These are phyloP conservation scores for Nepenthes mirabilis DNA, from an alignment of 148 eudicot species.

Conservation along the genomic window DNA sequence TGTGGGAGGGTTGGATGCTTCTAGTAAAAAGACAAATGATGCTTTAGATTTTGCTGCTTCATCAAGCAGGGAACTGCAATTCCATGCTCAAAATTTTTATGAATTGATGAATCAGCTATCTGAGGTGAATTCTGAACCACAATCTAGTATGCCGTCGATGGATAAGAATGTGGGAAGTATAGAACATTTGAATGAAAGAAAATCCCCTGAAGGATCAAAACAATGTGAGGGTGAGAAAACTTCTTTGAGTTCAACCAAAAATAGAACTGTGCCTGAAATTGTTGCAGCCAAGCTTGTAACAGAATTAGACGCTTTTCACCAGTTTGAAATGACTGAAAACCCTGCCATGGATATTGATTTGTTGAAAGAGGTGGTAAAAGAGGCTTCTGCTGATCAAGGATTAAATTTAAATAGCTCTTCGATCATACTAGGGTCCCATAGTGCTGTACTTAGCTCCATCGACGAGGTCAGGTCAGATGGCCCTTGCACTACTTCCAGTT, in stretches of 20 bases:
- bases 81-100: constrained; percentile 1
- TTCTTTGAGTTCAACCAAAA: no score
- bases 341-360: no score
- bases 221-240: no score
- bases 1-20: constrained; percentile 4
- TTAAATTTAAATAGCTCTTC: constrained; percentile 1
- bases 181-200: no score
- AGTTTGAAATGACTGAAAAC: no score
- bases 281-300: no score
- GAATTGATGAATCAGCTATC: constrained; percentile 7
- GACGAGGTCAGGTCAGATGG: constrained; percentile 12
- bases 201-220: no score
- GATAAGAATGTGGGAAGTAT: constrained; percentile 6
- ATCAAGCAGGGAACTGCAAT: constrained; percentile 6
- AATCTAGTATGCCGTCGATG: constrained; percentile 10
- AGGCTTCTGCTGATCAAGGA: constrained; percentile 1
- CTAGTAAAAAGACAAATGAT: constrained; percentile 6
- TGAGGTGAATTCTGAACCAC: constrained; percentile 12
- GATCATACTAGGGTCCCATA: background rate
- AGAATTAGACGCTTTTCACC: no score
- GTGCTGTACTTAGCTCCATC: no score
- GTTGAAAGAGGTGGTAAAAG: background rate
- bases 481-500: constrained; percentile 10
- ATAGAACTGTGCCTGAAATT: no score
- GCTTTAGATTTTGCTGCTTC: background rate